These are phyloP conservation scores for Cicer arietinum DNA, from an alignment of 306 rosid species.

Conservation along the genomic window DNA sequence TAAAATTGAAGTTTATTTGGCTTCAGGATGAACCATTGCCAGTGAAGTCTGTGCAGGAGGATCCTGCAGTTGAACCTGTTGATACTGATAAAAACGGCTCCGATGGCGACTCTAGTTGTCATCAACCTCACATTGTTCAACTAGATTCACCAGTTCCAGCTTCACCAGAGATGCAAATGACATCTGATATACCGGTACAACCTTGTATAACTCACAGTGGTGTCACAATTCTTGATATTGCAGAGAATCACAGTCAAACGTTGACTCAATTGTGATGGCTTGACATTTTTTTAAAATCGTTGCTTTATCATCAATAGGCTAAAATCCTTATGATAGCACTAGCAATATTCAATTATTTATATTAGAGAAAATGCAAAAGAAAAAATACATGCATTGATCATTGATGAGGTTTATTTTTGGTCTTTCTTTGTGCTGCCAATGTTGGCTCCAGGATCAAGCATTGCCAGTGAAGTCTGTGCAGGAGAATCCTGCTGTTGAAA, in stretches of 20 bases:
- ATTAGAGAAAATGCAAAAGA: neutral
- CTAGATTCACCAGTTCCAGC: too few species aligned
- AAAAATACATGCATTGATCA: neutral
- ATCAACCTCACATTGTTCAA: too few species aligned
- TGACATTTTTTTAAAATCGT: too few species aligned
- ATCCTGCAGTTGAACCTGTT: neutral
- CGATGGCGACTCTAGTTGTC: too few species aligned
- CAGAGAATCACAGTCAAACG: neutral
- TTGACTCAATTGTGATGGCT: too few species aligned
- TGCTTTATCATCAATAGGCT: neutral
- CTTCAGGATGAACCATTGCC: conserved; percentile 61
- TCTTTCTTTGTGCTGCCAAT: conserved; percentile 14
- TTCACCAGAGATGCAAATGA: too few species aligned
- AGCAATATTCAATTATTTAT: neutral
- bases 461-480: conserved; percentile 56
- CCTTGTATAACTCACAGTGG: neutral
- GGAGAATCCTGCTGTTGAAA: neutral
- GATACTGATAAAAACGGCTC: too few species aligned
- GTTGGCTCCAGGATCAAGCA: conserved; percentile 56
- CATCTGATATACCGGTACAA: too few species aligned
- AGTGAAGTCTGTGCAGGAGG: conserved; percentile 48
- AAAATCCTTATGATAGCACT: neutral
- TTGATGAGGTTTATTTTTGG: neutral
- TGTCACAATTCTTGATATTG: neutral
- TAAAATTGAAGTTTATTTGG: conserved; percentile 1